Conservation (phyloP, 768 basidiomycete genomes). For the Lentinula guzmanii region DNA sequence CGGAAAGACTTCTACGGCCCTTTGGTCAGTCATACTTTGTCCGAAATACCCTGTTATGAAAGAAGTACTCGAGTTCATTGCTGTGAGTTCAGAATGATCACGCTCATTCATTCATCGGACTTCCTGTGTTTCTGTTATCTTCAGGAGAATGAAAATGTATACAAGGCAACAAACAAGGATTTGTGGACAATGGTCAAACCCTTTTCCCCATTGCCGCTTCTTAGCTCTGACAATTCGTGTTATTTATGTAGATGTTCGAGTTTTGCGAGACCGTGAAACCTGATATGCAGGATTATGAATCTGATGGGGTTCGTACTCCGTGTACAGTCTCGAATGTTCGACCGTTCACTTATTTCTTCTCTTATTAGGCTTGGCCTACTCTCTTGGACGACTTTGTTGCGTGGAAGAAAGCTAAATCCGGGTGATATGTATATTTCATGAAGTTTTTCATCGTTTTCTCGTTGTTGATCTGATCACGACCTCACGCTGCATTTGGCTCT, state of each 20-base stretch:
- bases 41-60: conserved; percentile 60
- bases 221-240: neutral
- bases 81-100: conserved; percentile 29
- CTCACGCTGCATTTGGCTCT: neutral
- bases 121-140: conserved; percentile 14
- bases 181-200: conserved; percentile 74
- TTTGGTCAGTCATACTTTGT: conserved; percentile 73
- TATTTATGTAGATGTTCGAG: conserved; percentile 56
- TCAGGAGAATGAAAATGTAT: conserved; percentile 46
- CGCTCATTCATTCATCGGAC: neutral
- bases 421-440: neutral
- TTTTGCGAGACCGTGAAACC: conserved; percentile 62
- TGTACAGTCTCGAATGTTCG: neutral
- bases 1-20: conserved; percentile 58
- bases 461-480: neutral
- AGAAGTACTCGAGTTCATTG: conserved; percentile 64
- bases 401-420: conserved; percentile 43
- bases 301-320: conserved; percentile 58
- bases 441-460: neutral
- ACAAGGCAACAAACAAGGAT: conserved; percentile 80
- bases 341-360: conserved; percentile 4
- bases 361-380: conserved; percentile 71
- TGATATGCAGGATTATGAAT: conserved; percentile 61
- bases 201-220: neutral
- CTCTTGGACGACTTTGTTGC: conserved; percentile 72